Conservation (phyloP, 2,329 filamentous ascomycete species). For the Colletotrichum liaoningense region DNA sequence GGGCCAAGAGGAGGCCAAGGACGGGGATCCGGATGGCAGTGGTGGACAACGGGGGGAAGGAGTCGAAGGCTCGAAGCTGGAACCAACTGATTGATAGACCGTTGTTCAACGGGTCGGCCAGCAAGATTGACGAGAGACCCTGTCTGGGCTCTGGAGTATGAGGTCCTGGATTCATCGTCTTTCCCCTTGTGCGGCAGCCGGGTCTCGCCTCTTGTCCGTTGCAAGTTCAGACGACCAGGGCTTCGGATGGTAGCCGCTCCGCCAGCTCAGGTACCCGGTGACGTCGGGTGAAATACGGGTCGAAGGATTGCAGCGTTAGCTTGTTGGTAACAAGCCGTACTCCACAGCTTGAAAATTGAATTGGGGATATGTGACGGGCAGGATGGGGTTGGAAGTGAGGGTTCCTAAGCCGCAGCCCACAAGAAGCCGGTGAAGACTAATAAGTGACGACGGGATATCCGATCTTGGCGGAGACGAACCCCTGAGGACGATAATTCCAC, state of each 20-base stretch:
- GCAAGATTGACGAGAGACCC: conserved; percentile 21
- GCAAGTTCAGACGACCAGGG: conserved; percentile 4
- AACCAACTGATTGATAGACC: not conserved
- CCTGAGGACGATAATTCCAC: not conserved
- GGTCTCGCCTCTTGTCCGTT: not conserved
- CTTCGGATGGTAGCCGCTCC: not conserved
- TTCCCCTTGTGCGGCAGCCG: not conserved
- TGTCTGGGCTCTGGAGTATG: not conserved
- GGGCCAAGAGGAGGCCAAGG: conserved; percentile 8
- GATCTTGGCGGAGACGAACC: not conserved
- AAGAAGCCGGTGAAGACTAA: not conserved
- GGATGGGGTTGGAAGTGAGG: not conserved
- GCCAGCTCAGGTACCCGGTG: not conserved
- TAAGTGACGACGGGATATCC: not conserved
- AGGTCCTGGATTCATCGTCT: not conserved
- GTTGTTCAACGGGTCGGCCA: not conserved
- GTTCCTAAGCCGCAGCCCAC: not conserved
- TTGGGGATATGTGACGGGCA: too few relatives aligned
- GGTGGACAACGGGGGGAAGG: not conserved
- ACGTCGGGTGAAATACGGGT: not conserved
- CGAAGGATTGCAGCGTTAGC: not conserved
- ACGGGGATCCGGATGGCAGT: conserved; percentile 11
- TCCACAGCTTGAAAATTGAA: not conserved
- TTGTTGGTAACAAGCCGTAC: not conserved
- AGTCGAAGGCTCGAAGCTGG: not conserved